Evolutionary conservation across 768 basidiomycete genomes (phyloP).

Genomic region (Russula emetica): DNA sequence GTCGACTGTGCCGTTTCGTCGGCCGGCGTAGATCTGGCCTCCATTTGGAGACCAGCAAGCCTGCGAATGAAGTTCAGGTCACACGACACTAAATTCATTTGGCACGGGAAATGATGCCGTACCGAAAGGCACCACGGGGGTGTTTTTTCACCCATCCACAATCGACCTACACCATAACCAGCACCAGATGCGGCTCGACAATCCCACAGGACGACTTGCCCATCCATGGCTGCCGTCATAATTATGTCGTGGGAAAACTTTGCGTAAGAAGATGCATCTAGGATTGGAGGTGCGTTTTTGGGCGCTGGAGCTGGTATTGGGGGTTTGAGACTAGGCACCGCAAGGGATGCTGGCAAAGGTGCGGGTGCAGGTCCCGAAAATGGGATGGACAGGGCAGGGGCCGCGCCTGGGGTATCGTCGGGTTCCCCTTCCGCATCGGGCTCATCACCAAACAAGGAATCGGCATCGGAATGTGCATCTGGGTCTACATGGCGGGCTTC

Average conservation of each 20-base stretch:
- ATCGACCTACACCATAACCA: constrained; percentile 70
- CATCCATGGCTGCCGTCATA: constrained; percentile 87
- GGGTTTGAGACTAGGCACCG: constrained; percentile 47
- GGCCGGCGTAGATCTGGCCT: constrained; percentile 81
- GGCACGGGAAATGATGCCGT: constrained; percentile 32
- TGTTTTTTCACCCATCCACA: constrained; percentile 88
- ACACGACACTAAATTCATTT: constrained; percentile 17
- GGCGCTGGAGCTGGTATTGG: constrained; percentile 50
- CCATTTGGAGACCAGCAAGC: constrained; percentile 94
- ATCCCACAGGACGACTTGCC: constrained; percentile 91
- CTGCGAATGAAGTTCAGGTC: constrained; percentile 41
- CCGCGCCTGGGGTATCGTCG: constrained; percentile 26
- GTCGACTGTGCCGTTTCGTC: constrained; percentile 86
- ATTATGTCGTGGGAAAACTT: constrained; percentile 77
- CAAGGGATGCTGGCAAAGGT: constrained; percentile 24
- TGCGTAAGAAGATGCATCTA: constrained; percentile 56
- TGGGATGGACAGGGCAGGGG: constrained; percentile 19
- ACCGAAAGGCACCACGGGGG: constrained; percentile 97
- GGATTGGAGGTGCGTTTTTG: constrained; percentile 70
- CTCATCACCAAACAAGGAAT: constrained; percentile 89
- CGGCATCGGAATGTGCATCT: constrained; percentile 73
- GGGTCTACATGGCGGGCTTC: constrained; percentile 33
- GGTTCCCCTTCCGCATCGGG: constrained; percentile 55
- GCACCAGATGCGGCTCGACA: constrained; percentile 55
- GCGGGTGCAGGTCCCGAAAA: constrained; percentile 22